Evolutionary conservation across 352 stramenopile genomes (phyloP).

Genomic region (Phytophthora pseudosyringae): DNA sequence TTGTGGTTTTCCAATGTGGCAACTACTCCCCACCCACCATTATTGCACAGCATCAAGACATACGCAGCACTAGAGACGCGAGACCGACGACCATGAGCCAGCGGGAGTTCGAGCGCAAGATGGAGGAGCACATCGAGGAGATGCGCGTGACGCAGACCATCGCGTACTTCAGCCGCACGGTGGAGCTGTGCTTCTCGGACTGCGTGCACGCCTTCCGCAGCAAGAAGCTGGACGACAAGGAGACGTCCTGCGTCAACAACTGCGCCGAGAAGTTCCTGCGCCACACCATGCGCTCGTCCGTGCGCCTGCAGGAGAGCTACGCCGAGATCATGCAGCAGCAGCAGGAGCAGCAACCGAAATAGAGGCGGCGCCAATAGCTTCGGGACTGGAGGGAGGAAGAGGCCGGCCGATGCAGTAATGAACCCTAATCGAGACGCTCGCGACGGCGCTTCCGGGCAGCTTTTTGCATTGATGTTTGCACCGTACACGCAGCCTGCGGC

Average conservation of each 20-base stretch:
- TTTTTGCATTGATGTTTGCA: slow-evolving; percentile 4
- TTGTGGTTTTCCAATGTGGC: too few species aligned
- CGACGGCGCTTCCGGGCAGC: slow-evolving; percentile 1
- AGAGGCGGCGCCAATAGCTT: slow-evolving; percentile 19
- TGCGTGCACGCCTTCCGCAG: slow-evolving; percentile 92
- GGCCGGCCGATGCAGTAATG: slow-evolving; percentile 5
- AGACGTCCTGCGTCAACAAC: slow-evolving; percentile 88
- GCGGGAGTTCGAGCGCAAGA: slow-evolving; percentile 89
- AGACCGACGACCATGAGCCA: slow-evolving; percentile 56
- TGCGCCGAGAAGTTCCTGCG: slow-evolving; percentile 92
- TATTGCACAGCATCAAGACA: background rate
- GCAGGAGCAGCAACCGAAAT: slow-evolving; percentile 73
- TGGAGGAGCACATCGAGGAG: slow-evolving; percentile 92
- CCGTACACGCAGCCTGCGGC: background rate
- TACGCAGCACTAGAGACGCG: background rate
- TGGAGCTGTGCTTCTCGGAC: slow-evolving; percentile 90
- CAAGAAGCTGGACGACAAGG: slow-evolving; percentile 92
- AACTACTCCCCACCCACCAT: too few species aligned
- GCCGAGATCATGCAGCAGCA: slow-evolving; percentile 89
- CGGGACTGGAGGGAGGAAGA: background rate
- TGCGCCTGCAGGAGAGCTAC: slow-evolving; percentile 90
- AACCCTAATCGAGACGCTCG: slow-evolving; percentile 12
- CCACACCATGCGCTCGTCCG: slow-evolving; percentile 91
- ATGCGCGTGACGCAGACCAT: slow-evolving; percentile 92
- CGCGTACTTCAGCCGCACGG: slow-evolving; percentile 90